Percentiles rank a stretch among this genome's conserved stretches.
phyloP scores from a whole-genome alignment of 805 yeast species.

The Barnettozyma wickerhamii region DNA sequence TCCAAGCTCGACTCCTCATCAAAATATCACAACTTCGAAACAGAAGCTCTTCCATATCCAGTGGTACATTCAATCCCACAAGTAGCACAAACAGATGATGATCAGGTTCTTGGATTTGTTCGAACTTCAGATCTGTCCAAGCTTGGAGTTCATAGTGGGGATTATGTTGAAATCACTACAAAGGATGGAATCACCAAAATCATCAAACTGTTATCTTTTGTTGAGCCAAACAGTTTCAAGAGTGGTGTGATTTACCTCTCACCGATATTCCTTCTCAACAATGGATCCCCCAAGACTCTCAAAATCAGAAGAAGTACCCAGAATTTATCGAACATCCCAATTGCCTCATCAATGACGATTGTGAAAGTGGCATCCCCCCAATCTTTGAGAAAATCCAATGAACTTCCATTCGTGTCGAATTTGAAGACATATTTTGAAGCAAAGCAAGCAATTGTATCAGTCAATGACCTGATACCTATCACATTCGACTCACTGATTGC shows the following conservation, averaged over 20 bases:
- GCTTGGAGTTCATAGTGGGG: constrained; percentile 68
- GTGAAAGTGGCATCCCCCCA: constrained; percentile 66
- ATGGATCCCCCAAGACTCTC: constrained; percentile 29
- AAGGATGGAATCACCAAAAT: constrained; percentile 5
- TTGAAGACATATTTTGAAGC: constrained; percentile 58
- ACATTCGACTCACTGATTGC: constrained; percentile 69
- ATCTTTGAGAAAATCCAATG: constrained; percentile 60
- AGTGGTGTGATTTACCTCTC: constrained; percentile 47
- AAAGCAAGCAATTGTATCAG: constrained; percentile 50
- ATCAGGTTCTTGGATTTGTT: constrained; percentile 41
- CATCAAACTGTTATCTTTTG: constrained; percentile 46
- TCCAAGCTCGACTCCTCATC: neutral
- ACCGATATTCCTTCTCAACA: constrained; percentile 54
- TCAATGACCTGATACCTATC: constrained; percentile 73
- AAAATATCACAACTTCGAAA: constrained; percentile 5
- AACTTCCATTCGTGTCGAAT: constrained; percentile 56
- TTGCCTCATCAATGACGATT: constrained; percentile 62
- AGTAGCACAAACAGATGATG: constrained; percentile 35
- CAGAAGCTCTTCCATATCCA: constrained; percentile 1
- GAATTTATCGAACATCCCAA: constrained; percentile 28
- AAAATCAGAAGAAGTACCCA: constrained; percentile 16
- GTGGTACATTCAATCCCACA: constrained; percentile 11
- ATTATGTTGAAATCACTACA: constrained; percentile 39
- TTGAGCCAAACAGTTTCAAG: constrained; percentile 54
- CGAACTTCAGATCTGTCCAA: constrained; percentile 46